A percentile compares a stretch with the other conserved stretches of the same genome.
These are phyloP conservation scores for Candida jianshihensis DNA, from an alignment of 805 yeast species.

Conservation along the genomic window DNA sequence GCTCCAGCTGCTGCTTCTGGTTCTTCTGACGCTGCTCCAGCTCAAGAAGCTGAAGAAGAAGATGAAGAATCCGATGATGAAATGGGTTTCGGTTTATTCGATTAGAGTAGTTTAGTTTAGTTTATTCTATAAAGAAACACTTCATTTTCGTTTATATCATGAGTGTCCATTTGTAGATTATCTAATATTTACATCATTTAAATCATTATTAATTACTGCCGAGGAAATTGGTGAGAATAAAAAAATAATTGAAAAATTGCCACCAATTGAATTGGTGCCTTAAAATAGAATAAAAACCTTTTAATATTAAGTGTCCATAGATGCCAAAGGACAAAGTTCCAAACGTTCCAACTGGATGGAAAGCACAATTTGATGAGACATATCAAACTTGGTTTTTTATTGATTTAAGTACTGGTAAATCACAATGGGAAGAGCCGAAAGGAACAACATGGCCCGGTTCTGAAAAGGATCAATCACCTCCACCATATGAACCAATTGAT, in stretches of 20 bases:
- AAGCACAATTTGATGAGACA: conserved; percentile 64
- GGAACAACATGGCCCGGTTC: conserved; percentile 40
- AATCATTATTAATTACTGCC: no score
- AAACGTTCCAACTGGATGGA: conserved; percentile 61
- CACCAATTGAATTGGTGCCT: not conserved
- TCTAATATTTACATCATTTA: no score
- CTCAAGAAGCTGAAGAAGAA: conserved; percentile 67
- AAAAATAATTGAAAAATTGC: not conserved
- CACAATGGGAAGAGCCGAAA: conserved; percentile 87
- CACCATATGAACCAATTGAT: conserved; percentile 25
- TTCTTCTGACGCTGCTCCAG: conserved; percentile 60
- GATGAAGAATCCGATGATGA: conserved; percentile 65
- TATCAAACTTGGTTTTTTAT: conserved; percentile 78
- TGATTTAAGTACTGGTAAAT: conserved; percentile 57
- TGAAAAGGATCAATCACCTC: conserved; percentile 32
- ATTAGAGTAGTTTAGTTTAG: conserved; percentile 60
- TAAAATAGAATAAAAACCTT: not conserved
- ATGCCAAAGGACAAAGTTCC: conserved; percentile 30
- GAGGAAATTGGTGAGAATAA: no score
- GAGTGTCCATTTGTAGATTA: no score
- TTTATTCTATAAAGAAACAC: no score
- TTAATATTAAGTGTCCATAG: no score
- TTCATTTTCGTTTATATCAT: no score
- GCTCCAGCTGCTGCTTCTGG: conserved; percentile 72
- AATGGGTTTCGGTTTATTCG: conserved; percentile 99